Evolutionary conservation across 306 rosid genomes (phyloP).

Genomic region (Mucuna pruriens): DNA sequence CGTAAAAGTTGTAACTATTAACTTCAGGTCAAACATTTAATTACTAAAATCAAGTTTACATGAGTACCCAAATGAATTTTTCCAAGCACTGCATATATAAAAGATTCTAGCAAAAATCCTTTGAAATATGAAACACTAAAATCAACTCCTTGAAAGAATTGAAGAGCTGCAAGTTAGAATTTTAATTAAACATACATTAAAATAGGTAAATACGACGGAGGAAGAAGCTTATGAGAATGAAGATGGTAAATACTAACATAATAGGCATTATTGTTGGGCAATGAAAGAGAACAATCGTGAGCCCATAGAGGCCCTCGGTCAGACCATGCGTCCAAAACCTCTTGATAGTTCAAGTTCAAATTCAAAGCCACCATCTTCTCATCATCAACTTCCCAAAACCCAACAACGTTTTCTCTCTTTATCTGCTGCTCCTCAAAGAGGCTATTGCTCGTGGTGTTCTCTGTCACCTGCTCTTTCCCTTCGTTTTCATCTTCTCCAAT

Average conservation of each 20-base stretch:
- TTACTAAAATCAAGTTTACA: background rate
- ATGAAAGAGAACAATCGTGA: conserved; percentile 56
- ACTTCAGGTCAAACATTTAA: too few species aligned
- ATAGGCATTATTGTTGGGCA: conserved; percentile 41
- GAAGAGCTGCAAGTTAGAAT: background rate
- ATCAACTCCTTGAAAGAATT: background rate
- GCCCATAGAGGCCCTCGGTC: conserved; percentile 78
- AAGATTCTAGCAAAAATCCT: background rate
- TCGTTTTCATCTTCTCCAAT: conserved; percentile 17
- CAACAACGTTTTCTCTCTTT: conserved; percentile 53
- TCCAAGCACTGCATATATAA: background rate
- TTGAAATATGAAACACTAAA: background rate
- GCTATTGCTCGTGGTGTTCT: conserved; percentile 26
- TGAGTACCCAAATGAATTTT: background rate
- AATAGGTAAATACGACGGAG: background rate
- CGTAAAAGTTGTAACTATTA: too few species aligned
- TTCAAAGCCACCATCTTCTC: conserved; percentile 55
- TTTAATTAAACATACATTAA: background rate
- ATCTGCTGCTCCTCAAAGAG: background rate
- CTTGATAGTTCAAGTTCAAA: conserved; percentile 80
- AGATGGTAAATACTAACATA: conserved; percentile 59
- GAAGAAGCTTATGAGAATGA: background rate
- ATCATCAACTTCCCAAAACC: conserved; percentile 59
- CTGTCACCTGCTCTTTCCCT: conserved; percentile 34
- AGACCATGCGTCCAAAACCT: conserved; percentile 89